A percentile compares a stretch with the other conserved stretches of the same genome.
Conservation (phyloP, 768 basidiomycete genomes). For the Leccinum boreale region DNA sequence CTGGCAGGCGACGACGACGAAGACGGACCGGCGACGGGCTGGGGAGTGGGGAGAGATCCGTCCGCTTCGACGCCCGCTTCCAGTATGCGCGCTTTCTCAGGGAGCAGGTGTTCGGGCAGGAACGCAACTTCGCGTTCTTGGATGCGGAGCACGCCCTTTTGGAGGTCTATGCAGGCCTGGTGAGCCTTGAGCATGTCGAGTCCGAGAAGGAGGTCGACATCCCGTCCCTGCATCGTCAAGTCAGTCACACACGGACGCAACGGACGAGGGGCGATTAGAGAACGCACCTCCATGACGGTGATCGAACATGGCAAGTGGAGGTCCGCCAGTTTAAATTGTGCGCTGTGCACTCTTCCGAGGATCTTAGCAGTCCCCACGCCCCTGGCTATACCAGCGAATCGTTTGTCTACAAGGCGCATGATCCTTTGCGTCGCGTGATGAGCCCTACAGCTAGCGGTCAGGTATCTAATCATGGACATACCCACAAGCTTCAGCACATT, state of each 20-base stretch:
- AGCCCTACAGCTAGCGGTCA: not conserved
- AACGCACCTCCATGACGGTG: conserved; percentile 86
- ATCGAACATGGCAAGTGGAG: conserved; percentile 86
- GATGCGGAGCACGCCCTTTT: conserved; percentile 87
- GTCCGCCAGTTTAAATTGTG: conserved; percentile 85
- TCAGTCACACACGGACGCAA: not conserved
- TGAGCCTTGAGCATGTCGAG: conserved; percentile 99
- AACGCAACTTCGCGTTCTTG: conserved; percentile 87
- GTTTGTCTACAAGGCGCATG: conserved; percentile 88
- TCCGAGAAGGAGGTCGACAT: conserved; percentile 94
- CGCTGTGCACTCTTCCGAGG: conserved; percentile 89
- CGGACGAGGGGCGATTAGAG: no score
- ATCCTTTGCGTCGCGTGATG: conserved; percentile 45
- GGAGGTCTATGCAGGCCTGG: conserved; percentile 93
- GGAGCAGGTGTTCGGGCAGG: conserved; percentile 92
- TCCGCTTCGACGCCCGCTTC: conserved; percentile 32
- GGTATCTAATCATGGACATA: conserved; percentile 34
- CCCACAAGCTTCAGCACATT: conserved; percentile 90
- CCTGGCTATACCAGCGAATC: conserved; percentile 84
- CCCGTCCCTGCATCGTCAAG: conserved; percentile 56
- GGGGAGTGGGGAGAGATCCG: conserved; percentile 15
- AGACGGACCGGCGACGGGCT: conserved; percentile 14
- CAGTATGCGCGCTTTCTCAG: conserved; percentile 63
- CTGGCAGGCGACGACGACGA: not conserved
- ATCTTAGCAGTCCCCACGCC: conserved; percentile 96